Conservation (phyloP, 208 protist genomes). For the Porcisia deanei region DNA sequence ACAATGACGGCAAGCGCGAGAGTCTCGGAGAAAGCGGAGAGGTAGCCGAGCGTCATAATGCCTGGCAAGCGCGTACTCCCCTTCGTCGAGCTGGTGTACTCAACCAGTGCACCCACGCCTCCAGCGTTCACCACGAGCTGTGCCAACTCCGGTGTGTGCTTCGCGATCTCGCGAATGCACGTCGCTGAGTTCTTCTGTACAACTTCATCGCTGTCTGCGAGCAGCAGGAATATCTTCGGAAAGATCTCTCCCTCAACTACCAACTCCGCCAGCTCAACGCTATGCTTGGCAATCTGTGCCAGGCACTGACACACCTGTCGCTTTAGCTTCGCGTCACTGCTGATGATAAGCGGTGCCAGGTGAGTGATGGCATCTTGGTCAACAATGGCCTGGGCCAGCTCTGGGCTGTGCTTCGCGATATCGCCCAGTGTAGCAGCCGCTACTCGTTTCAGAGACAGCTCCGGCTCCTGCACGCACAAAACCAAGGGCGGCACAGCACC, state of each 20-base stretch:
- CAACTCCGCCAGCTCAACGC: conserved; percentile 97
- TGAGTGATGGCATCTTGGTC: conserved; percentile 96
- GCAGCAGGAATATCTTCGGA: conserved; percentile 95
- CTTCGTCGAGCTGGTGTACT: conserved; percentile 95
- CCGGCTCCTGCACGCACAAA: conserved; percentile 97
- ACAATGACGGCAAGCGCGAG: conserved; percentile 97
- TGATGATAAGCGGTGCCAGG: conserved; percentile 96
- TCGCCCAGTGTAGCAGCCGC: conserved; percentile 95
- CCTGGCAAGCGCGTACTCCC: conserved; percentile 94
- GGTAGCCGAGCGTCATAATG: conserved; percentile 99
- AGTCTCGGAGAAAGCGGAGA: conserved; percentile 97
- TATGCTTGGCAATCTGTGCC: conserved; percentile 98
- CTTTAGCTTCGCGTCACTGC: conserved; percentile 96
- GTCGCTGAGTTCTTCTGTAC: conserved; percentile 98
- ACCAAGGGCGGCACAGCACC: conserved; percentile 96
- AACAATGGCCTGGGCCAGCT: conserved; percentile 96
- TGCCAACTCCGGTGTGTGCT: conserved; percentile 98
- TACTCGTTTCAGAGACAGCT: conserved; percentile 97
- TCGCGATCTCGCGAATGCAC: conserved; percentile 97
- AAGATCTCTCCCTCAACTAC: conserved; percentile 99
- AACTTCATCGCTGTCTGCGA: conserved; percentile 96
- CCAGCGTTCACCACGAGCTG: conserved; percentile 98
- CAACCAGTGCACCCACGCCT: conserved; percentile 97
- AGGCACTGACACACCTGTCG: conserved; percentile 96
- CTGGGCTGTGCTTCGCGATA: conserved; percentile 95